Conservation (phyloP, 768 basidiomycete species). For the Rhodotorula diobovata region DNA sequence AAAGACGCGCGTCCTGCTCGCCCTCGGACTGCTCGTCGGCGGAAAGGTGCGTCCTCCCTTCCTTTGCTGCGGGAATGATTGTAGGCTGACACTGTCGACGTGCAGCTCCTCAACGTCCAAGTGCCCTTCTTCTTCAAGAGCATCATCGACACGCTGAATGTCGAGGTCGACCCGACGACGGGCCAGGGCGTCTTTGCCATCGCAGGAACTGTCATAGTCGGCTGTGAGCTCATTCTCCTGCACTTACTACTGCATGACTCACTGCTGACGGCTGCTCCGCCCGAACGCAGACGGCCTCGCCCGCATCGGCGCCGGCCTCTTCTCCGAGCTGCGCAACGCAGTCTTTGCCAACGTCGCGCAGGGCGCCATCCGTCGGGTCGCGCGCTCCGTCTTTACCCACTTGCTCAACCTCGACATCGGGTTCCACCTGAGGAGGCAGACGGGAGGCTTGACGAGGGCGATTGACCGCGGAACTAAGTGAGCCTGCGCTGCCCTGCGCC, state of each 20-base stretch:
- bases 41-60: conserved; percentile 68
- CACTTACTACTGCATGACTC: background rate
- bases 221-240: conserved; percentile 61
- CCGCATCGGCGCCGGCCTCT: conserved; percentile 80
- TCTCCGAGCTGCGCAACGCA: conserved; percentile 86
- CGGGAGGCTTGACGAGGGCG: conserved; percentile 89
- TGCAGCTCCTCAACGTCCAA: conserved; percentile 86
- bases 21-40: conserved; percentile 69
- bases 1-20: conserved; percentile 72
- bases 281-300: conserved; percentile 73
- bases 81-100: conserved; percentile 1
- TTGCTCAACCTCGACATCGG: conserved; percentile 81
- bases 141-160: conserved; percentile 82
- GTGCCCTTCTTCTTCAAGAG: conserved; percentile 94
- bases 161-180: conserved; percentile 63
- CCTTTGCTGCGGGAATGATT: background rate
- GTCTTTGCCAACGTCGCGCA: conserved; percentile 96
- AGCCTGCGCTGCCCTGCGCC: conserved; percentile 38
- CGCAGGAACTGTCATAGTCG: conserved; percentile 81
- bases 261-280: background rate
- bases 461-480: conserved; percentile 98
- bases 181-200: conserved; percentile 77
- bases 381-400: conserved; percentile 91
- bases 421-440: conserved; percentile 89
- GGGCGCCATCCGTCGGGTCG: conserved; percentile 86